Base-by-base conservation (phyloP, 345 rosid species). In the Arabis hirsuta region DNA sequence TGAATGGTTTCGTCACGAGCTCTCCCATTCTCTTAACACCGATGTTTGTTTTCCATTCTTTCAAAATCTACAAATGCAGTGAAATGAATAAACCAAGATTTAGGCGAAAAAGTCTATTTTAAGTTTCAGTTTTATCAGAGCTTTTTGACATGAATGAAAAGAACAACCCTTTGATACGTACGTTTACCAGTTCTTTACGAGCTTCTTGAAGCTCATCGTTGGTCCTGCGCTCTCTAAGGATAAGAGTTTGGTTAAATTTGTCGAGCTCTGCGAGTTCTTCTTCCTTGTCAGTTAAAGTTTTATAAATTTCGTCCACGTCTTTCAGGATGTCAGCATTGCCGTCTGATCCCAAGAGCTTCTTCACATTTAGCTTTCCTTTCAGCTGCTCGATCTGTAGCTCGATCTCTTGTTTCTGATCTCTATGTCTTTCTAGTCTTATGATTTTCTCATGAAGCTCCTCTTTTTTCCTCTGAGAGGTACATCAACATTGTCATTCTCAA, bases 11-110 rank as follows among this genome's bases (percentile, higher is more conserved):
- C 12, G 75, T 71, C 60, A 91, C 88, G 44, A 95, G 96, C 71
- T 91, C 97, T 76, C 99, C 97, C 97, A 95, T 91, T 74, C 98
- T 84, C 86, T 85, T 95, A 32, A 92, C 86, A 58, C 90, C 87
- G 60, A 95, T 87, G 41, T 57, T 60, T 65, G 82, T 48, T 64
- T 57, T 71, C 61, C 81, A 36, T 14, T 91, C 95, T 82, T 82
- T 88, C 76, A 89, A 63, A 16, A 80, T 84, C 97, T 93, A 70
- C 59, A 77, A 79, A 43, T 45, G 45, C 55, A 61, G 73, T 69
- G 16, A n/a, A 36, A 63, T 61, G 42, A 67, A 44, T 48, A 64
- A 38, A 48, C 46, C 11, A 55, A 45, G 12, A 55, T 19, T 10
- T 7, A 24, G 10, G 22, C 2, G 1, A 22, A 12, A 13, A 12